These are phyloP conservation scores for Seminavis robusta DNA, from an alignment of 108 stramenopile species.

Conservation along the genomic window DNA sequence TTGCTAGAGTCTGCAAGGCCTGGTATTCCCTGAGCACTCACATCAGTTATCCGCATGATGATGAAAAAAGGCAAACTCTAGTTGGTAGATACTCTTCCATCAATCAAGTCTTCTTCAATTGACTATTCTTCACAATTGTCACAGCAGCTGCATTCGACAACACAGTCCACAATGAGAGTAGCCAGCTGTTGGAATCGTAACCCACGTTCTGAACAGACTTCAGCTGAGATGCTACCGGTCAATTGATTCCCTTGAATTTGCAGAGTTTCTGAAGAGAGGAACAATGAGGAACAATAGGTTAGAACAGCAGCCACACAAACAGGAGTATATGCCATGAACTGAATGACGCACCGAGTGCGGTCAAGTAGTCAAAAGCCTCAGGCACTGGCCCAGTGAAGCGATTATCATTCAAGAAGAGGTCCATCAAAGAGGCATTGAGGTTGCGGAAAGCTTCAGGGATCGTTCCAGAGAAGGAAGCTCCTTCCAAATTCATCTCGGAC, in stretches of 20 bases:
- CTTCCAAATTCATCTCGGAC: constrained; percentile 21
- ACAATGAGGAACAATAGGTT: too few relatives aligned
- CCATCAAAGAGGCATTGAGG: background rate
- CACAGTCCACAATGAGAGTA: background rate
- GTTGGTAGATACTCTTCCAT: too few relatives aligned
- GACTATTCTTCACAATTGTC: too few relatives aligned
- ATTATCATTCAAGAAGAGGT: background rate
- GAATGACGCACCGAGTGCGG: constrained; percentile 6
- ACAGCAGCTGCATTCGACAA: background rate
- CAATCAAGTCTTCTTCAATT: too few relatives aligned
- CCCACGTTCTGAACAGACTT: background rate
- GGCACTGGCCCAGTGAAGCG: constrained; percentile 1
- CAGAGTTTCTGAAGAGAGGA: background rate
- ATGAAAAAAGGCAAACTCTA: too few relatives aligned
- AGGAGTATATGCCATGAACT: too few relatives aligned
- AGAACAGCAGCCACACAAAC: too few relatives aligned
- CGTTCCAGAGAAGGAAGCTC: constrained; percentile 16
- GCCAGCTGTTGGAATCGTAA: background rate
- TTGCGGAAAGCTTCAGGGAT: constrained; percentile 8
- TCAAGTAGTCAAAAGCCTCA: constrained; percentile 3
- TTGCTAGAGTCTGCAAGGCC: too few relatives aligned
- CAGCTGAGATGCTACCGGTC: background rate
- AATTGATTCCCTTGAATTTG: background rate
- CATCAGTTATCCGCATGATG: too few relatives aligned
- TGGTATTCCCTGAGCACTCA: too few relatives aligned